A percentile compares a stretch with the other conserved stretches of the same genome.
These are phyloP conservation scores for Yamadazyma conglobata DNA, from an alignment of 1,139 yeast species.

Conservation along the genomic window DNA sequence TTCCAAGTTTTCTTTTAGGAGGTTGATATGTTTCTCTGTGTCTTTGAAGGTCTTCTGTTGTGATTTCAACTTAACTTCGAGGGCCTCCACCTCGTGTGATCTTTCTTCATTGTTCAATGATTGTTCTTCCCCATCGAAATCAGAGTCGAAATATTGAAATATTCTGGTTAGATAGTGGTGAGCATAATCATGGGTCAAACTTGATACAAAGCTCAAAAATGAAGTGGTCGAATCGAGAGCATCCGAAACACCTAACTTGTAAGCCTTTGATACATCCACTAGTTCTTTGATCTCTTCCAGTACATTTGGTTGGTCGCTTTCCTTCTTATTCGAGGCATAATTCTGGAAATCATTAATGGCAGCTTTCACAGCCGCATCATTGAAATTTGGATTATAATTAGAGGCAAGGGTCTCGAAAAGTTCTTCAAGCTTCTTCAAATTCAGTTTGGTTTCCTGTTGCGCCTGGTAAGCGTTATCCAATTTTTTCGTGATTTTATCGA, in stretches of 20 bases:
- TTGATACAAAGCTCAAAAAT: not conserved
- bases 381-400: slow-evolving; percentile 83
- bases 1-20: slow-evolving; percentile 18
- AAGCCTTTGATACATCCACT: slow-evolving; percentile 12
- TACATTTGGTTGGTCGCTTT: slow-evolving; percentile 4
- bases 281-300: slow-evolving; percentile 14
- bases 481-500: slow-evolving; percentile 12
- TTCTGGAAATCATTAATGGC: slow-evolving; percentile 64
- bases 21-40: slow-evolving; percentile 17
- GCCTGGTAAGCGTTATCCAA: slow-evolving; percentile 3
- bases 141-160: slow-evolving; percentile 9
- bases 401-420: slow-evolving; percentile 45
- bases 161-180: slow-evolving; percentile 20
- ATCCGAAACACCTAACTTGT: slow-evolving; percentile 3
- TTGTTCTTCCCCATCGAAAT: not conserved
- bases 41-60: slow-evolving; percentile 13
- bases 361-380: slow-evolving; percentile 80
- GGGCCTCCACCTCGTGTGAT: slow-evolving; percentile 4
- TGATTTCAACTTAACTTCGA: slow-evolving; percentile 19
- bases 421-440: slow-evolving; percentile 30
- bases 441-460: not conserved
- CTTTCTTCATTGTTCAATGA: slow-evolving; percentile 3
- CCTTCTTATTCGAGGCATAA: slow-evolving; percentile 37
- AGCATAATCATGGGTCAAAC: slow-evolving; percentile 21
- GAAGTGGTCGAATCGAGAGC: not conserved